Conservation (phyloP, 106 monocot genomes). For the Acorus gramineus region DNA sequence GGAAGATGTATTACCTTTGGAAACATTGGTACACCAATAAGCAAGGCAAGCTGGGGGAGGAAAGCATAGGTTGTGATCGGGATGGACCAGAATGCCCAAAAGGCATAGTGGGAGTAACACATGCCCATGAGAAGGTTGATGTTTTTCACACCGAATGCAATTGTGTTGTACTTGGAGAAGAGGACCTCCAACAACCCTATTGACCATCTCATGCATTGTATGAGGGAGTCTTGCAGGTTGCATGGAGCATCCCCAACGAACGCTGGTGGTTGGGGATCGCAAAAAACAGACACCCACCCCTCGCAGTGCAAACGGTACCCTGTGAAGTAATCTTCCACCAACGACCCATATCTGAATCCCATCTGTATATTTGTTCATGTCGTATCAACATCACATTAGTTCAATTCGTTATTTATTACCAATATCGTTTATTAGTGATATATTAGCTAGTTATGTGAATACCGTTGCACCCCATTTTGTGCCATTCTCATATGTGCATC, state of each 20-base stretch:
- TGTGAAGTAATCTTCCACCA: constrained; percentile 55
- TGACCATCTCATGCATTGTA: constrained; percentile 59
- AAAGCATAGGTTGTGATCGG: constrained; percentile 41
- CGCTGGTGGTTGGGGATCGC: constrained; percentile 41
- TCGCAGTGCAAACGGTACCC: constrained; percentile 58
- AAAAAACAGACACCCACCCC: constrained; percentile 67
- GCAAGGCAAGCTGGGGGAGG: constrained; percentile 53
- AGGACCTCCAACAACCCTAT: constrained; percentile 55
- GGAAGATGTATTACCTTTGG: constrained; percentile 36
- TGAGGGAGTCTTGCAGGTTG: constrained; percentile 41
- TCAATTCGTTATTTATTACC: too few species aligned
- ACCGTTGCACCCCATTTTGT: constrained; percentile 56
- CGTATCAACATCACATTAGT: too few species aligned
- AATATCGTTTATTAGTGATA: too few species aligned
- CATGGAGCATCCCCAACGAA: constrained; percentile 52
- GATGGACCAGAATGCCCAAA: constrained; percentile 33
- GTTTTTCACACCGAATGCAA: constrained; percentile 30
- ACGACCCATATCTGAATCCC: constrained; percentile 61
- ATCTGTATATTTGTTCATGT: constrained; percentile 14
- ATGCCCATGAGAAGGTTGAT: constrained; percentile 33
- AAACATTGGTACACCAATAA: constrained; percentile 37
- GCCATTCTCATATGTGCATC: constrained; percentile 35
- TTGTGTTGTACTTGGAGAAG: constrained; percentile 44
- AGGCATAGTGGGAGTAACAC: constrained; percentile 35
- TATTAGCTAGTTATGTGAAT: not conserved